Percentiles rank a stretch among this genome's conserved stretches.
Evolutionary conservation across 345 rosid genomes (phyloP).

Genomic region (Rhodomyrtus tomentosa): DNA sequence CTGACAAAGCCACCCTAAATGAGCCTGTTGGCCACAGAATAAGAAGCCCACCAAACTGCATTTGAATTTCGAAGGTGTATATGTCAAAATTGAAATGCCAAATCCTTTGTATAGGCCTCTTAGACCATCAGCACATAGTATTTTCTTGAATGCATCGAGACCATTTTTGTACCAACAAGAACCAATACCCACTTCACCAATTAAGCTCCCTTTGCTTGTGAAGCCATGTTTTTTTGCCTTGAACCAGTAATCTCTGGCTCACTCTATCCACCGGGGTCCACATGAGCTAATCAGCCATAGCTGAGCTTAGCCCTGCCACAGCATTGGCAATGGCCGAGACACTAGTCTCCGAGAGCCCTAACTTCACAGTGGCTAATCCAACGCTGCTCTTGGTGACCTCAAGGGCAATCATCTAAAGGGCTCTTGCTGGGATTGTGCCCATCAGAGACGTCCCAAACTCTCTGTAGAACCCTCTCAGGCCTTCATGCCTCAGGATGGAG

Average conservation of each 20-base stretch:
- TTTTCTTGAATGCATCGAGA: slow-evolving; percentile 72
- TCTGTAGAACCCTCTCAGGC: slow-evolving; percentile 67
- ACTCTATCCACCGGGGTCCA: slow-evolving; percentile 93
- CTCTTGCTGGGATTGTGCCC: slow-evolving; percentile 92
- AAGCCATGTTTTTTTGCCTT: slow-evolving; percentile 30
- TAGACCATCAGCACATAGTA: slow-evolving; percentile 58
- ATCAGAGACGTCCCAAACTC: slow-evolving; percentile 84
- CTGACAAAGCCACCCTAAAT: slow-evolving; percentile 43
- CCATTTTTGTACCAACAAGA: slow-evolving; percentile 46
- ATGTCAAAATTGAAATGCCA: slow-evolving; percentile 84
- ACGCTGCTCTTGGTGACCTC: slow-evolving; percentile 82
- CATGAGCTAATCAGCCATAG: slow-evolving; percentile 79
- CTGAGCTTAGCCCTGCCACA: slow-evolving; percentile 79
- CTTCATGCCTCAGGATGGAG: slow-evolving; percentile 57
- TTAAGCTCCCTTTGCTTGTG: slow-evolving; percentile 11
- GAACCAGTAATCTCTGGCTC: slow-evolving; percentile 92
- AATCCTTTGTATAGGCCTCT: slow-evolving; percentile 86
- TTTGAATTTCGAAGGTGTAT: slow-evolving; percentile 63
- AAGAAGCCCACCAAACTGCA: slow-evolving; percentile 96
- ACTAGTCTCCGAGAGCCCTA: slow-evolving; percentile 64
- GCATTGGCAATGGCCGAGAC: slow-evolving; percentile 66
- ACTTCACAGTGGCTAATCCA: slow-evolving; percentile 51
- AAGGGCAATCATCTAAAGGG: slow-evolving; percentile 81
- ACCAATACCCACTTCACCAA: not conserved
- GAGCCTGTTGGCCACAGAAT: slow-evolving; percentile 61